A percentile compares a stretch with the other conserved stretches of the same genome.
Evolutionary conservation across 1,284 basidiomycete species (phyloP).

Genomic region (Puccinia horiana): DNA sequence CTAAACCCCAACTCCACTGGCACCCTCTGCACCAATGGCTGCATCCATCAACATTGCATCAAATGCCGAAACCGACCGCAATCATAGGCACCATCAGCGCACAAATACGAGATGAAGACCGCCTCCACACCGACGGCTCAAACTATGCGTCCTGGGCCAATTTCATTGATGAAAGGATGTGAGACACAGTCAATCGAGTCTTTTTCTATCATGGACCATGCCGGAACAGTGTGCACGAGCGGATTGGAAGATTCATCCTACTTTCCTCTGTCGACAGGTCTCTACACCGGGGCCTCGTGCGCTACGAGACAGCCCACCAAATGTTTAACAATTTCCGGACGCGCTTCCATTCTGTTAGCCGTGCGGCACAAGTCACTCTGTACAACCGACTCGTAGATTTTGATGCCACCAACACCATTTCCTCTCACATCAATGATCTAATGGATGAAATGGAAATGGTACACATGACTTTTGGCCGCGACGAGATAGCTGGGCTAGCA

Average conservation of each 20-base stretch:
- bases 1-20: too few relatives aligned
- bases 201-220: background rate
- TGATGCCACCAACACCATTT: background rate
- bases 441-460: background rate
- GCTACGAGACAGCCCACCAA: background rate
- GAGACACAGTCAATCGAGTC: background rate
- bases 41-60: too few relatives aligned
- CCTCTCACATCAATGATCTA: background rate
- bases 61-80: too few relatives aligned
- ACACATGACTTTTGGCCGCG: background rate
- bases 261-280: background rate
- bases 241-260: background rate
- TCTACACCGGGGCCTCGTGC: background rate
- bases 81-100: too few relatives aligned
- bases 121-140: too few relatives aligned
- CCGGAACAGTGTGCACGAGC: background rate
- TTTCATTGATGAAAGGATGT: background rate
- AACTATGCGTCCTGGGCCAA: background rate
- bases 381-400: background rate
- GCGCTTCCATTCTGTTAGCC: background rate
- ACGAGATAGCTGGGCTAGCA: background rate
- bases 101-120: too few relatives aligned
- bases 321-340: background rate
- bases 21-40: too few relatives aligned
- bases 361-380: background rate